These are phyloP conservation scores for Fusarium devonianum DNA, from an alignment of 2,329 filamentous ascomycete species.

Conservation along the genomic window DNA sequence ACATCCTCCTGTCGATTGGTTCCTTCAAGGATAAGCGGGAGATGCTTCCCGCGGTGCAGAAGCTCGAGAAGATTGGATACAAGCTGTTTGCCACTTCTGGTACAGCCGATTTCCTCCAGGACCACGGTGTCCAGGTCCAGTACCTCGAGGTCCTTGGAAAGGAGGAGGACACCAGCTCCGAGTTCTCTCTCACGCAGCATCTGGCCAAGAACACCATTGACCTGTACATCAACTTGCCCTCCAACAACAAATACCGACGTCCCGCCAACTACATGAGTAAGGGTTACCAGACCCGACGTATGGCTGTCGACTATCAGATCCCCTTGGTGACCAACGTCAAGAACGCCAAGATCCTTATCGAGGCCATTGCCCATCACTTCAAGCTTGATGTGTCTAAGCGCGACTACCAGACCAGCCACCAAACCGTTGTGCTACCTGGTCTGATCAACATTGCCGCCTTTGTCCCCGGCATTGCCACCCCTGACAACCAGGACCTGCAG, in stretches of 20 bases:
- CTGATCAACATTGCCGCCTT: slow-evolving; percentile 83
- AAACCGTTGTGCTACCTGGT: slow-evolving; percentile 75
- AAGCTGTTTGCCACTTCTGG: slow-evolving; percentile 96
- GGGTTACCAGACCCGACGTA: slow-evolving; percentile 93
- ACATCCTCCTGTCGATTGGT: slow-evolving; percentile 93
- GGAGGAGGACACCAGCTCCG: slow-evolving; percentile 86
- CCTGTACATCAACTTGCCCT: slow-evolving; percentile 99
- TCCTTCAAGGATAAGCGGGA: slow-evolving; percentile 98
- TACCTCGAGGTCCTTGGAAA: slow-evolving; percentile 87
- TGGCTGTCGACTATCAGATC: slow-evolving; percentile 98
- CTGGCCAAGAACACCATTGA: slow-evolving; percentile 98
- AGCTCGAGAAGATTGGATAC: slow-evolving; percentile 89
- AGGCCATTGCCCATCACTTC: slow-evolving; percentile 90
- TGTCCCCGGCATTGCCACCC: slow-evolving; percentile 73
- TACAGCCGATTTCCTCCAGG: slow-evolving; percentile 94
- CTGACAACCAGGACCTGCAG: slow-evolving; percentile 72
- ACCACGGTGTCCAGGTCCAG: slow-evolving; percentile 90
- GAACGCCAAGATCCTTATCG: slow-evolving; percentile 96
- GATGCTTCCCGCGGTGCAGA: slow-evolving; percentile 91
- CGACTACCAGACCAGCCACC: slow-evolving; percentile 91
- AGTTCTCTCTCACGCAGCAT: slow-evolving; percentile 97
- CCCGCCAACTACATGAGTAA: slow-evolving; percentile 99
- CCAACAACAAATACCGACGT: slow-evolving; percentile 94
- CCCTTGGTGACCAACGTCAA: slow-evolving; percentile 98
- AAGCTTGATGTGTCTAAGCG: slow-evolving; percentile 82